Evolutionary conservation across 441 rosid genomes (phyloP).

Genomic region (Omphalea diandra): DNA sequence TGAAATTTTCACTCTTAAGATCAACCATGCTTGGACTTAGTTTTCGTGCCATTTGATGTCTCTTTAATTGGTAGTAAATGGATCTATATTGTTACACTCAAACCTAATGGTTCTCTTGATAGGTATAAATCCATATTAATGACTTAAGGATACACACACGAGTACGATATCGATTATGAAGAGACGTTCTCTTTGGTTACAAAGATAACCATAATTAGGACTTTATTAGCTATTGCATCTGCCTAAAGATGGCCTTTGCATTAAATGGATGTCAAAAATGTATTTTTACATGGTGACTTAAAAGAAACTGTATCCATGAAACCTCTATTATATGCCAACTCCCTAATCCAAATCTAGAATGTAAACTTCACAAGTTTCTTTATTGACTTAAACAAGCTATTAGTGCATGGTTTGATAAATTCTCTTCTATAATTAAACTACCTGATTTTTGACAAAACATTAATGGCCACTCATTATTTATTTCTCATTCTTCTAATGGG

Average conservation of each 20-base stretch:
- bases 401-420: not conserved
- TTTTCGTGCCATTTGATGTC: not conserved
- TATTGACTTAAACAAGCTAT: not conserved
- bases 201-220: not conserved
- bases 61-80: not conserved
- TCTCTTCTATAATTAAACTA: not conserved
- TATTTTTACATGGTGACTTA: not conserved
- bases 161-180: not conserved
- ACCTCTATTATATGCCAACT: not conserved
- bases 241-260: not conserved
- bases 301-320: not conserved
- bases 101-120: not conserved
- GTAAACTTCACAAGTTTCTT: not conserved
- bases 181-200: not conserved
- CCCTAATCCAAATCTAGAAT: not conserved
- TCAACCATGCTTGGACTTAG: not conserved
- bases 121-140: not conserved
- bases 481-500: too few relatives aligned
- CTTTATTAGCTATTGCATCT: not conserved
- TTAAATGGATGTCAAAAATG: not conserved
- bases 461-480: not conserved
- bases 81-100: not conserved
- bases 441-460: not conserved
- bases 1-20: not conserved
- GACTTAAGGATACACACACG: not conserved